Base-by-base conservation (phyloP, 345 rosid genomes). In the Hibiscus syriacus region DNA sequence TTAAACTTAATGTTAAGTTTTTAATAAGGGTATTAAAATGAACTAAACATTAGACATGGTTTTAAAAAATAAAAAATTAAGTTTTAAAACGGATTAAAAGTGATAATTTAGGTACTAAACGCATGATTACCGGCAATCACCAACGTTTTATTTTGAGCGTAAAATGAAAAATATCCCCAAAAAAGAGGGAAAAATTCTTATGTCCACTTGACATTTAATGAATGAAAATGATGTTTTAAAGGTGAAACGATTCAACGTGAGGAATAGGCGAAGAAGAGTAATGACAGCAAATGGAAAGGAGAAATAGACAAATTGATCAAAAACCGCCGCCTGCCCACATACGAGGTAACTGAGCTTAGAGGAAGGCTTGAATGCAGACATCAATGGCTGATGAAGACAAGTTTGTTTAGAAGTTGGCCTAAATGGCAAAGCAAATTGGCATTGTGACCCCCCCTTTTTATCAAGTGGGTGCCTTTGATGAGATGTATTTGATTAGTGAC, bases 301-400 rank as follows among this genome's bases (percentile, higher is more conserved):
- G 39, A 58, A 4, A 34, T 58, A 39, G 64, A 58, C 63, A 30
- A 3, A 9, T 32, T 26, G 9, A 17, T 0, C 14, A 1, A 19
- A 58, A 58, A 58, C 1, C 13, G 25, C 43, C 32, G 63, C 41
- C 25, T 1, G 17, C 63, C 63, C 39, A 32, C 2, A 3, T 27
- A 6, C 22, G 6, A 56, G 3, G 39, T 39, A 16, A 43, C 16
- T 0, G 14, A 55, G 38, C 11, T 13, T n/a, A 54, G 58, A 54
- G 14, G 6, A 27, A 5, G 36, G 19, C 34, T 1, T 32, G 34
- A 34, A 34, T 32, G 25, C 45, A 19, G 2, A 1, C 45, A 32
- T 58, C 45, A 58, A 58, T 32, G 63, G 6, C 32, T 58, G 63
- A 58, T 58, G 41, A 58, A 58, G 63, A 58, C 43, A n/a, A 32